Conservation (phyloP, 495 filamentous ascomycete species). For the Daldinia childiae region DNA sequence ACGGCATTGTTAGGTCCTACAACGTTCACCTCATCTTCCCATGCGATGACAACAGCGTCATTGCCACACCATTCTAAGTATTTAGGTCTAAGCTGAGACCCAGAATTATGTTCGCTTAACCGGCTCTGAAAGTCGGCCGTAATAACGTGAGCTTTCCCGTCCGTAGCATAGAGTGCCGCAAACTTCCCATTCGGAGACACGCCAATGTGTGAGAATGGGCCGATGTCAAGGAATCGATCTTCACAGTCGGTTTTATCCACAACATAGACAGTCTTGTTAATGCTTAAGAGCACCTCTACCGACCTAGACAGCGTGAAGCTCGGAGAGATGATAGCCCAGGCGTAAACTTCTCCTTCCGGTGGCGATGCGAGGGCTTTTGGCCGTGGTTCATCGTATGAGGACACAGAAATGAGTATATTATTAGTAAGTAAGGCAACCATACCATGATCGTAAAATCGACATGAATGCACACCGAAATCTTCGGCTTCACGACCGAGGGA, state of each 20-base stretch:
- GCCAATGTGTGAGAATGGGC: constrained; percentile 88
- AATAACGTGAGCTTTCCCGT: constrained; percentile 91
- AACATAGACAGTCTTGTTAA: constrained; percentile 83
- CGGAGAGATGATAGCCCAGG: constrained; percentile 90
- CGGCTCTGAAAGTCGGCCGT: constrained; percentile 93
- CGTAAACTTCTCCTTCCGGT: constrained; percentile 80
- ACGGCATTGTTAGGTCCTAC: constrained; percentile 84
- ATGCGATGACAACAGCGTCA: constrained; percentile 90
- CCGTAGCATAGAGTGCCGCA: constrained; percentile 83
- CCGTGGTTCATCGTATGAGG: constrained; percentile 88
- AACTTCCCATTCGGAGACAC: constrained; percentile 92
- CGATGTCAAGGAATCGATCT: constrained; percentile 87
- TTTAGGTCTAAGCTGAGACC: constrained; percentile 83
- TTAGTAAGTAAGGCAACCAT: constrained; percentile 94
- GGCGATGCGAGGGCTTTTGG: constrained; percentile 82
- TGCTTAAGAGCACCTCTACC: constrained; percentile 91
- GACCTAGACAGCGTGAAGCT: constrained; percentile 91
- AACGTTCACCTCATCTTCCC: constrained; percentile 98
- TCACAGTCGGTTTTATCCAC: constrained; percentile 89
- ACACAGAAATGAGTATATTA: constrained; percentile 86
- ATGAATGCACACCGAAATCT: constrained; percentile 83
- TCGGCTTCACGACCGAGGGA: constrained; percentile 92
- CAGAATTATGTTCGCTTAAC: constrained; percentile 90
- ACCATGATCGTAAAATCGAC: constrained; percentile 89
- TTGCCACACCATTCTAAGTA: constrained; percentile 96